These are phyloP conservation scores for Fraxinus anomala DNA, from an alignment of 257 asterid genomes.

Conservation along the genomic window DNA sequence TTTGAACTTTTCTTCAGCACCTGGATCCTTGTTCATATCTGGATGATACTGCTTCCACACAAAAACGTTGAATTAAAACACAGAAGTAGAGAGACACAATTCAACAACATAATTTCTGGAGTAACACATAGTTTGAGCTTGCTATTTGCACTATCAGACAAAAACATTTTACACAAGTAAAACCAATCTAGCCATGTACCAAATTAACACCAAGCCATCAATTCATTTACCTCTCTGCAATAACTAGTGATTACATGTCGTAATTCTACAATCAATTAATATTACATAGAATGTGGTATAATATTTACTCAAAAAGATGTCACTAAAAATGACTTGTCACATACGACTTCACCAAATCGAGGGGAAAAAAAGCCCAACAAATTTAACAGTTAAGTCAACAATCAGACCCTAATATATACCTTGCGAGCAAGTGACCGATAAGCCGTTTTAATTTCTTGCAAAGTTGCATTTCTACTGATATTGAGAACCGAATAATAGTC, in stretches of 20 bases:
- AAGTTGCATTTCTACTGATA: constrained; percentile 71
- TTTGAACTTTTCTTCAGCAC: constrained; percentile 92
- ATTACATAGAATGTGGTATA: neutral
- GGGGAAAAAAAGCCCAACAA: neutral
- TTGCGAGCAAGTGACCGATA: constrained; percentile 94
- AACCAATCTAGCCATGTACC: neutral
- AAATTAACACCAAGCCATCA: neutral
- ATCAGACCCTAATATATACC: constrained; percentile 39
- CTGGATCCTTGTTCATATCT: constrained; percentile 80
- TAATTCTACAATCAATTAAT: neutral
- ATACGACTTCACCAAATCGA: neutral
- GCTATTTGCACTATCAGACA: neutral
- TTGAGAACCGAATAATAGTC: constrained; percentile 83
- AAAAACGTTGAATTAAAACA: constrained; percentile 16
- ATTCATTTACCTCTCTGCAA: neutral
- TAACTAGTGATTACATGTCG: neutral
- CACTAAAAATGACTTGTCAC: neutral
- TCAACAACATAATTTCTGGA: neutral
- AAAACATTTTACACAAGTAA: constrained; percentile 4
- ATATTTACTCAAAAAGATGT: neutral
- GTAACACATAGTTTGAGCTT: constrained; percentile 8
- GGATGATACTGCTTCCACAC: constrained; percentile 81
- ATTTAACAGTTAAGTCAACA: neutral
- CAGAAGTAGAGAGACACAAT: neutral
- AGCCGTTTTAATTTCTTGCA: constrained; percentile 82